Conservation (phyloP, 2,329 filamentous ascomycete species). For the Colletotrichum sp. region DNA sequence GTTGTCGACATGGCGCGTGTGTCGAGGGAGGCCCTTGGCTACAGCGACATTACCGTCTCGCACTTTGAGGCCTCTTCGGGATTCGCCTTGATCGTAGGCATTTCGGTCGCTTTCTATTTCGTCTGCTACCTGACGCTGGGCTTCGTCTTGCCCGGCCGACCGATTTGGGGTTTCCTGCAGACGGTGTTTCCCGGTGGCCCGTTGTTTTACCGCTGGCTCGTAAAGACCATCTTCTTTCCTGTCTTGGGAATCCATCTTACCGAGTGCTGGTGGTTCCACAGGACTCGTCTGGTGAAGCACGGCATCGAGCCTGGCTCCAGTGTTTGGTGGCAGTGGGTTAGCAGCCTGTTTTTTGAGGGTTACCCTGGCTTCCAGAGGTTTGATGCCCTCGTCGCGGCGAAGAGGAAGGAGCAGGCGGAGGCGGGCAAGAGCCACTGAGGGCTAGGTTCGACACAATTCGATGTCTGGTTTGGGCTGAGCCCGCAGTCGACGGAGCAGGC, state of each 20-base stretch:
- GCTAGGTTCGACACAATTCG: not conserved
- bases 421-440: slow-evolving; percentile 42
- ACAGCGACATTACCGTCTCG: slow-evolving; percentile 51
- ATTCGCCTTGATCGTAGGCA: slow-evolving; percentile 58
- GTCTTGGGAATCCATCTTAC: slow-evolving; percentile 68
- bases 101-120: slow-evolving; percentile 59
- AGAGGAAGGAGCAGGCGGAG: slow-evolving; percentile 43
- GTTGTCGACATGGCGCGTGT: slow-evolving; percentile 73
- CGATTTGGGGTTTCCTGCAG: slow-evolving; percentile 54
- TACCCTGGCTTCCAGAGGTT: slow-evolving; percentile 54
- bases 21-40: slow-evolving; percentile 62
- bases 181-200: slow-evolving; percentile 62
- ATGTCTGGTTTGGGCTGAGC: not conserved
- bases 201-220: slow-evolving; percentile 60
- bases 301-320: slow-evolving; percentile 48
- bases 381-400: slow-evolving; percentile 50
- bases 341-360: slow-evolving; percentile 60
- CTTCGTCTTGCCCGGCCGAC: slow-evolving; percentile 57
- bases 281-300: slow-evolving; percentile 49
- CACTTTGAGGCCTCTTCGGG: slow-evolving; percentile 45
- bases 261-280: slow-evolving; percentile 65
- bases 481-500: not conserved
- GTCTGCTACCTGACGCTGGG: slow-evolving; percentile 50
- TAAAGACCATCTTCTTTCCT: slow-evolving; percentile 60
- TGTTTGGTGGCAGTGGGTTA: slow-evolving; percentile 63